phyloP scores from a whole-genome alignment of 176 grass and related monocot species.

The Eragrostis curvula region DNA sequence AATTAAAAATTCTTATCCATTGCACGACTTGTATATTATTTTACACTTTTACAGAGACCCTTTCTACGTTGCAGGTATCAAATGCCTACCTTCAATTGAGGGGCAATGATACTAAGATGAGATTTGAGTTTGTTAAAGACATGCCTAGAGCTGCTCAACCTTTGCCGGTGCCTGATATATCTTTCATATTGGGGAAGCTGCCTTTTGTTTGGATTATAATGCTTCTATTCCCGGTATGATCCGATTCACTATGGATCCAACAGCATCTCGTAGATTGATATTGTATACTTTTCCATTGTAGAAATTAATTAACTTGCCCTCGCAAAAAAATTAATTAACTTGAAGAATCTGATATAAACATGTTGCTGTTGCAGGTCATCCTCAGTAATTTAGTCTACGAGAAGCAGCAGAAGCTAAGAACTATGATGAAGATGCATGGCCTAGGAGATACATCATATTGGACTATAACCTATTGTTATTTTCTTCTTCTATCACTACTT shows the following conservation, averaged over 20 bases:
- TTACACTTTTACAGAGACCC: conserved; percentile 14
- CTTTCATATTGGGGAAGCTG: conserved; percentile 35
- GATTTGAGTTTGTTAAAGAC: conserved; percentile 61
- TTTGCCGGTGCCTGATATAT: conserved; percentile 25
- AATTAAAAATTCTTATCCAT: neutral
- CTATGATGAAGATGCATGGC: conserved; percentile 94
- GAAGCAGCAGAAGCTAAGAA: conserved; percentile 84
- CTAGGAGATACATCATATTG: conserved; percentile 72
- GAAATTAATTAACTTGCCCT: neutral
- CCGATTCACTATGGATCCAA: neutral
- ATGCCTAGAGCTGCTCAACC: conserved; percentile 46
- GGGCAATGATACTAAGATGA: conserved; percentile 32
- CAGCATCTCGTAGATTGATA: neutral
- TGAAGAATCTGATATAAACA: conserved; percentile 7
- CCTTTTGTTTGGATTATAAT: conserved; percentile 50
- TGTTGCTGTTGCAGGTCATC: conserved; percentile 55
- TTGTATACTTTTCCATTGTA: neutral
- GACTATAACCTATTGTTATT: conserved; percentile 77
- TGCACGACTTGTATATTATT: neutral
- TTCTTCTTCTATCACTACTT: conserved; percentile 67
- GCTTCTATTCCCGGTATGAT: conserved; percentile 54
- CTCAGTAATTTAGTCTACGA: conserved; percentile 69
- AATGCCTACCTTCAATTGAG: conserved; percentile 48
- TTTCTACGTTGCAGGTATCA: conserved; percentile 37
- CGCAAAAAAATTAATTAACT: neutral